Percentiles rank a stretch among this genome's conserved stretches.
Conservation (phyloP, 176 grass and related monocot genomes). For the Chrysopogon serrulatus region DNA sequence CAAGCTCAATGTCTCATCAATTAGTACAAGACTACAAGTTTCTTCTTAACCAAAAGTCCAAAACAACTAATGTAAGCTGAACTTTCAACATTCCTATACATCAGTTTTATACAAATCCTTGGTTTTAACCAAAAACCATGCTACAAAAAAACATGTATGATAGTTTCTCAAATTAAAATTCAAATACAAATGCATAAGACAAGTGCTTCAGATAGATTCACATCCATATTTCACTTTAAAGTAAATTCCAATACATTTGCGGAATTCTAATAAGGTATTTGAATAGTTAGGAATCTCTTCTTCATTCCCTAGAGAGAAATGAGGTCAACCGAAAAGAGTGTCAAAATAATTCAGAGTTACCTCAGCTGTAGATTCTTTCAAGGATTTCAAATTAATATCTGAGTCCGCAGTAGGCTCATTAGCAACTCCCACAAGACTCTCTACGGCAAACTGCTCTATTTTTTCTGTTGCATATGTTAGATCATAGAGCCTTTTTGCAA, state of each 20-base stretch:
- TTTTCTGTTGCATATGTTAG: slow-evolving; percentile 65
- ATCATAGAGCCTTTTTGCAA: slow-evolving; percentile 79
- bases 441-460: slow-evolving; percentile 80
- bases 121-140: neutral
- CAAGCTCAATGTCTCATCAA: neutral
- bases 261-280: neutral
- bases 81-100: neutral
- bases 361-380: slow-evolving; percentile 41
- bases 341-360: slow-evolving; percentile 37
- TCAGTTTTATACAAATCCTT: neutral
- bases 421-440: slow-evolving; percentile 66
- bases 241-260: neutral
- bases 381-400: slow-evolving; percentile 31
- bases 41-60: neutral
- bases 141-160: neutral
- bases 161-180: slow-evolving; percentile 16
- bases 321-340: neutral
- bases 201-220: slow-evolving; percentile 3
- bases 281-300: neutral
- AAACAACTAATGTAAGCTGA: neutral
- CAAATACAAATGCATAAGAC: neutral
- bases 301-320: slow-evolving; percentile 5
- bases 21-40: neutral
- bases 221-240: neutral
- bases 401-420: slow-evolving; percentile 38